phyloP scores from a whole-genome alignment of 768 basidiomycete species.

The Boletus rubescentipes region DNA sequence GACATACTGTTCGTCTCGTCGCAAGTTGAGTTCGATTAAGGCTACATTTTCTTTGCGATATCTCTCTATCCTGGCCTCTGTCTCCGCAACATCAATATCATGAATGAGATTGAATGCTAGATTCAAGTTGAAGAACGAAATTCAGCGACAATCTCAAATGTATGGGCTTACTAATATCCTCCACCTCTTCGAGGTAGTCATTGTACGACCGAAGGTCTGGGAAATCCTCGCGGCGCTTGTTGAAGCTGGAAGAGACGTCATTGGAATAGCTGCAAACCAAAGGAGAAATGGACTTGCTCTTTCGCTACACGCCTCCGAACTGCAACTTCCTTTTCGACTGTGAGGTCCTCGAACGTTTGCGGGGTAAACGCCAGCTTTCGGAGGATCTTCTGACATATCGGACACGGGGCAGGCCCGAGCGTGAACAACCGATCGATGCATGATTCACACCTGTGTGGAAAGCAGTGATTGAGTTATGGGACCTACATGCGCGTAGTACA shows the following conservation, averaged over 20 bases:
- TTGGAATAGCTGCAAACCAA: background rate
- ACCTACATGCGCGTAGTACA: conserved; percentile 2
- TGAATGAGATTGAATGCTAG: conserved; percentile 95
- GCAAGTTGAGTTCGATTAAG: conserved; percentile 79
- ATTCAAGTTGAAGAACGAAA: background rate
- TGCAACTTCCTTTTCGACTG: conserved; percentile 92
- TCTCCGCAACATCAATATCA: conserved; percentile 74
- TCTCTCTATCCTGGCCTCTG: conserved; percentile 77
- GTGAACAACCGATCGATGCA: conserved; percentile 97
- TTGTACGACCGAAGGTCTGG: conserved; percentile 77
- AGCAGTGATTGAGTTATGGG: conserved; percentile 7
- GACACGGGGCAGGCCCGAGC: conserved; percentile 94
- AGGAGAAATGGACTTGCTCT: conserved; percentile 53
- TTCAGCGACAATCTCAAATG: background rate
- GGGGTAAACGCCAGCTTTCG: conserved; percentile 94
- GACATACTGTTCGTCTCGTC: conserved; percentile 76
- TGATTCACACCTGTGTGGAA: conserved; percentile 85
- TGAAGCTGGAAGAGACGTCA: conserved; percentile 61
- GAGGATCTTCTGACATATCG: conserved; percentile 83
- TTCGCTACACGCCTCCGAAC: conserved; percentile 84
- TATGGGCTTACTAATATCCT: conserved; percentile 71
- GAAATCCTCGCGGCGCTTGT: conserved; percentile 92
- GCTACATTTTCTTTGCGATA: conserved; percentile 82
- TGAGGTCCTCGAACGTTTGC: conserved; percentile 91
- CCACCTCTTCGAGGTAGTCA: conserved; percentile 94